Evolutionary conservation across 2,329 filamentous ascomycete genomes (phyloP).

Genomic region (Colletotrichum salicis): DNA sequence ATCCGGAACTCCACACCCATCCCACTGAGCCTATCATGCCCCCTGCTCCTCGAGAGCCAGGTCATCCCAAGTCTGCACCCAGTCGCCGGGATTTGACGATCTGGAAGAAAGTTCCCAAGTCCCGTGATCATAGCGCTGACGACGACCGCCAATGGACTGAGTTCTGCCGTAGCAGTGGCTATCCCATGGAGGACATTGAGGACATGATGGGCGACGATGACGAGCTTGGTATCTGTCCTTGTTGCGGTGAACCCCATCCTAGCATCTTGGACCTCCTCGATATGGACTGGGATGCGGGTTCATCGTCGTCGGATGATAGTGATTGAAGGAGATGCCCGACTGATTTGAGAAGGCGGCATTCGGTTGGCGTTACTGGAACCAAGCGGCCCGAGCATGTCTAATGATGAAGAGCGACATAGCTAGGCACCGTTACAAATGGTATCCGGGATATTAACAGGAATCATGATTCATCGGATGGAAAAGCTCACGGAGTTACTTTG

Average conservation of each 20-base stretch:
- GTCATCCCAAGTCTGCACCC: conserved; percentile 53
- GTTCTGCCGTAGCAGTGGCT: conserved; percentile 55
- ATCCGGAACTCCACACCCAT: conserved; percentile 41
- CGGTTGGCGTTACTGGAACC: not conserved
- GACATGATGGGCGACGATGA: conserved; percentile 48
- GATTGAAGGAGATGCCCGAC: not conserved
- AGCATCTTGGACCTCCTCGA: conserved; percentile 47
- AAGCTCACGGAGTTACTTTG: conserved; percentile 22
- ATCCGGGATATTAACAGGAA: not conserved
- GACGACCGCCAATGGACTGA: conserved; percentile 59
- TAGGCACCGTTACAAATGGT: not conserved
- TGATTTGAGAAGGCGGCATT: not conserved
- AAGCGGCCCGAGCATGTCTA: not conserved
- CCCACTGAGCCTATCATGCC: conserved; percentile 48
- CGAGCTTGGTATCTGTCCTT: conserved; percentile 47
- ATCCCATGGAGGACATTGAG: conserved; percentile 41
- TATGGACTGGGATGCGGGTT: no score
- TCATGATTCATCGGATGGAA: conserved; percentile 9
- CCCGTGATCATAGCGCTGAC: conserved; percentile 44
- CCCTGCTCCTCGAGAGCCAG: conserved; percentile 53
- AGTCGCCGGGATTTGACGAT: conserved; percentile 54
- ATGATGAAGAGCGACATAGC: not conserved
- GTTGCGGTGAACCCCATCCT: conserved; percentile 52
- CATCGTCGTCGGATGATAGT: no score
- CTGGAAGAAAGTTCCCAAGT: conserved; percentile 61